These are phyloP conservation scores for Fusarium heterosporum DNA, from an alignment of 2,329 filamentous ascomycete species.

Conservation along the genomic window DNA sequence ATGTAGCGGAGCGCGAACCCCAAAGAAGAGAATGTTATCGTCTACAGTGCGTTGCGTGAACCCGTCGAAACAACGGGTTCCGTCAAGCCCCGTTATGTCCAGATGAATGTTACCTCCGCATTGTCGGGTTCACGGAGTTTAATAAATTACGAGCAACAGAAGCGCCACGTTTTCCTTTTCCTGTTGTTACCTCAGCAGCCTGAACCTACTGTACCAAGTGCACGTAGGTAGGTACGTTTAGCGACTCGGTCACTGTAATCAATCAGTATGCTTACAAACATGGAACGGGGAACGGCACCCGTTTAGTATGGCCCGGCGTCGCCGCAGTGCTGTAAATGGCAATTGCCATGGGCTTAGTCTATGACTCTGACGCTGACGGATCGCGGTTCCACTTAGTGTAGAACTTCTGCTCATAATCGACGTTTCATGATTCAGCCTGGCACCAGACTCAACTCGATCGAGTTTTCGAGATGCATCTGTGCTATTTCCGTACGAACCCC, in stretches of 20 bases:
- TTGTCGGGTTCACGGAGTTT: constrained; percentile 44
- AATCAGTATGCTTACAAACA: constrained; percentile 26
- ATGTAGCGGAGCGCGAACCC: too few relatives aligned
- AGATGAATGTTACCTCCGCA: constrained; percentile 28
- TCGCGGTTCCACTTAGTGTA: constrained; percentile 18
- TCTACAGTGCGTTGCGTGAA: too few relatives aligned
- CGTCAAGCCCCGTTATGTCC: constrained; percentile 26
- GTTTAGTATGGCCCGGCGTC: constrained; percentile 27
- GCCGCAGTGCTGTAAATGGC: constrained; percentile 25
- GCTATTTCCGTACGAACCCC: constrained; percentile 14
- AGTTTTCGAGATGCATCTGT: constrained; percentile 4
- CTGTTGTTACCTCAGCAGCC: background rate
- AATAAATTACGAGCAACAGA: constrained; percentile 37
- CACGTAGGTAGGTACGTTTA: background rate
- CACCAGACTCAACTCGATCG: constrained; percentile 9
- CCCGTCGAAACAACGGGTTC: background rate
- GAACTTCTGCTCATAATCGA: constrained; percentile 26
- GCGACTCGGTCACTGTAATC: constrained; percentile 11
- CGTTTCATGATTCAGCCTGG: constrained; percentile 35
- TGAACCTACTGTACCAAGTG: background rate
- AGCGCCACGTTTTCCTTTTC: constrained; percentile 25
- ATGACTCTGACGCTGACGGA: constrained; percentile 4
- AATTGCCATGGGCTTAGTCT: background rate
- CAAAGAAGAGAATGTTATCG: too few relatives aligned
- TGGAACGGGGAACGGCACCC: constrained; percentile 15